phyloP scores from a whole-genome alignment of 257 asterid genomes.

The Handroanthus guayacan region DNA sequence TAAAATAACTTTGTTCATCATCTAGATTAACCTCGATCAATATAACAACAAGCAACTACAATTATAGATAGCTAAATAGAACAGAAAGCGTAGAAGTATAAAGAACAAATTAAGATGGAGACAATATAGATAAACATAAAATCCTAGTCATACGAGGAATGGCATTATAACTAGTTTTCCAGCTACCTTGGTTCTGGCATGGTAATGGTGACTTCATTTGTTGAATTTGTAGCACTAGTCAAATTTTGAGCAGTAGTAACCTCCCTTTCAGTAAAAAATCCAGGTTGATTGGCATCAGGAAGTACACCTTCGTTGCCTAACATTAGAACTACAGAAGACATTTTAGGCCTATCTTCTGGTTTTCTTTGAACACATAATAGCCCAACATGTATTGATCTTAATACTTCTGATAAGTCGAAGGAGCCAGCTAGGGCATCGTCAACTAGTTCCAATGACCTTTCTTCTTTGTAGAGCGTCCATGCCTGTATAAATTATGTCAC shows the following conservation, averaged over 20 bases:
- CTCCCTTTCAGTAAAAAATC: constrained; percentile 35
- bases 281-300: constrained; percentile 47
- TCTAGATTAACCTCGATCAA: no score
- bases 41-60: constrained; percentile 34
- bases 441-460: constrained; percentile 32
- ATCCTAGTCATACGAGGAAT: no score
- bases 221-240: neutral
- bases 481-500: constrained; percentile 32
- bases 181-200: neutral
- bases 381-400: constrained; percentile 36
- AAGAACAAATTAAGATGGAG: no score
- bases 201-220: constrained; percentile 17
- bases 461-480: constrained; percentile 41
- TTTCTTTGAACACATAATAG: constrained; percentile 37
- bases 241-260: neutral
- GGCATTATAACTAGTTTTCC: no score
- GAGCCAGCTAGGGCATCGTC: neutral
- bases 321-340: constrained; percentile 40
- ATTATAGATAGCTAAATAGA: no score
- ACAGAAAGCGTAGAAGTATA: no score
- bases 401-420: constrained; percentile 26
- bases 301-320: constrained; percentile 35
- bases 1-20: no score
- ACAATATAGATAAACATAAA: no score
- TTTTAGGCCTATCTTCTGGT: constrained; percentile 41